Base-by-base conservation (phyloP, 805 yeast genomes). In the Wickerhamiella nectarea region DNA sequence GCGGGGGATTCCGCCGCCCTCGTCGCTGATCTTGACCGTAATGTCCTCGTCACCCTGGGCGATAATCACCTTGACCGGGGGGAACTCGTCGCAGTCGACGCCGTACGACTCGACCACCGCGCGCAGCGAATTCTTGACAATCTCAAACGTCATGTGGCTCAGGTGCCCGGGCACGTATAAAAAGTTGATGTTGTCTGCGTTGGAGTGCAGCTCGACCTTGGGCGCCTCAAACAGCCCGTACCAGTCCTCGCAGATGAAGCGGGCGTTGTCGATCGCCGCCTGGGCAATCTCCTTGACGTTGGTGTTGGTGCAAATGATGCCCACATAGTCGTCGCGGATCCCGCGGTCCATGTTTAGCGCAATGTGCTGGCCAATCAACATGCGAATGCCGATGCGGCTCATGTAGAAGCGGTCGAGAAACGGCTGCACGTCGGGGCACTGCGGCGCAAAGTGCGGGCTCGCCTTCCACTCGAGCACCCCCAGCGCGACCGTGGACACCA, bases 91-190 rank as follows among this genome's bases (percentile, higher is more conserved):
- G 14, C 24, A 25, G 49, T 69, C 68, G 15, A 74, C 74, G 29
- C 80, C 71, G 49, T 79, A 82, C 48, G 75, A 76, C 60, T 85
- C 95, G 41, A 85, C 86, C 0, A 93, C 87, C 11, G 95, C 95
- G 29, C 95, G 66, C 44, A 85, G 67, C 15, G 93, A 80, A 65
- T 85, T 85, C 57, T 85, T 85, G 60, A 85, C 68, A 6, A 85
- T 80, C 64, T 85, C 95, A 59, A 84, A 86, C 8, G 86, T 63
- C 87, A 86, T 85, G 57, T 85, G 95, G 55, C 82, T 79, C 58
- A 85, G 70, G 64, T 85, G 95, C 10, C 94, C 94, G 2, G 95
- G 95, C 10, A 86, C 94, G 57, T 85, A 85, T 84, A 84, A 81
- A 62, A 86, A 85, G 44, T 74, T 74, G 53, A 85, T 72, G 39